Evolutionary conservation across 2,329 filamentous ascomycete species (phyloP).

Genomic region (Emmonsiellopsis sp.): DNA sequence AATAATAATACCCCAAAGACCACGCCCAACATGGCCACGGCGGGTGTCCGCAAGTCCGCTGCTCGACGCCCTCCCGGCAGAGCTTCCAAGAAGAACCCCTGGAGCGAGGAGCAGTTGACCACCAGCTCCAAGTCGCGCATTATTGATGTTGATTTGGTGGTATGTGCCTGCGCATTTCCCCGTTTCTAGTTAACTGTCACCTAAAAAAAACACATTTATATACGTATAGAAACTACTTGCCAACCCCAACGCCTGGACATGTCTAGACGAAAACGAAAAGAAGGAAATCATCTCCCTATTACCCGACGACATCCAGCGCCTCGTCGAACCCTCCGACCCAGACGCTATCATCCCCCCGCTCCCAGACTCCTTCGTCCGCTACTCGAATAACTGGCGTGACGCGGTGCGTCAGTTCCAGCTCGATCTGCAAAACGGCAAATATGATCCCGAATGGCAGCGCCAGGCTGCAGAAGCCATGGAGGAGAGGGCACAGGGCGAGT

Average conservation of each 20-base stretch:
- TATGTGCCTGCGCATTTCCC: conserved; percentile 17
- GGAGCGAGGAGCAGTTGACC: conserved; percentile 30
- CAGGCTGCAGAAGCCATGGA: conserved; percentile 46
- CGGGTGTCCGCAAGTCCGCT: conserved; percentile 11
- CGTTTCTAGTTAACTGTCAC: neutral
- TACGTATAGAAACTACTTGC: conserved; percentile 29
- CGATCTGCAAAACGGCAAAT: conserved; percentile 47
- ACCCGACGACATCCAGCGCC: conserved; percentile 34
- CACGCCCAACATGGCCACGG: conserved; percentile 11
- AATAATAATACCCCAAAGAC: neutral
- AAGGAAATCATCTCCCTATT: conserved; percentile 30
- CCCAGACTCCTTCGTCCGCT: conserved; percentile 32
- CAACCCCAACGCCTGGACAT: conserved; percentile 32
- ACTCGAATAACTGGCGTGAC: conserved; percentile 42
- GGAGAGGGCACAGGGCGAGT: conserved; percentile 45
- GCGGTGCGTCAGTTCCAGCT: conserved; percentile 47
- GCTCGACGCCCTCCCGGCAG: conserved; percentile 26
- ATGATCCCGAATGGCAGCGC: conserved; percentile 49
- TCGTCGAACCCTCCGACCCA: conserved; percentile 15
- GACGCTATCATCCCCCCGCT: conserved; percentile 29
- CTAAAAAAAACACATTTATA: neutral
- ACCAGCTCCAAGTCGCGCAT: conserved; percentile 31
- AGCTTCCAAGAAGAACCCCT: conserved; percentile 25
- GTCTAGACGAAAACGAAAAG: conserved; percentile 34
- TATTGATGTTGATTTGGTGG: conserved; percentile 29